Evolutionary conservation across 75 land plant genomes (phyloP), one percentile per base, ranked within the genome.

Genomic region (Cunninghamia lanceolata): DNA sequence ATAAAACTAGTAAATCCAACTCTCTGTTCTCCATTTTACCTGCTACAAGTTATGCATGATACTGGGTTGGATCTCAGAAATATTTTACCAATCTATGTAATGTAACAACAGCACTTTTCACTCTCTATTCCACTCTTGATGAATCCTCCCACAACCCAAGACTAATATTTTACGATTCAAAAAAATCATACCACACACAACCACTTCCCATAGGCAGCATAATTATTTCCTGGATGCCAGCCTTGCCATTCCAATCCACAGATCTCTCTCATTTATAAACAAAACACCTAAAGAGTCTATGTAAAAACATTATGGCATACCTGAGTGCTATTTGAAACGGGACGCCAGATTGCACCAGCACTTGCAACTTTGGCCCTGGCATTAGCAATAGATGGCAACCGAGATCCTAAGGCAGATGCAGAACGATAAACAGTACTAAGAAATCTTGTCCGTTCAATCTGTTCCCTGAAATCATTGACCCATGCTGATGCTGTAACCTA

Each of bases 401-500:
- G 94, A 85, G 95, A 94, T 8, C 96, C 88, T 47, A 98, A 74
- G 42, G 98, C 95, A 84, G 98, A 86, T 11, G 99, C 95, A 75
- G 99, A 98, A 32, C 96, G 99, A 84, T 90, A 95, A 35, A 96
- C 91, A 54, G 96, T 91, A 83, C 94, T 95, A 15, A 98, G 82
- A 35, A 96, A 88, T 66, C 95, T 87, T 85, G 95, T 95, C 0
- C 89, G 88, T 86, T 98, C 95, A 80, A 98, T 94, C 87, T 98
- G 99, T 87, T 96, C 97, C 56, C 94, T 87, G 87, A 98, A 89
- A 88, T 98, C 99, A 89, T 92, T 95, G 74, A 95, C 84, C 99
- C 99, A 96, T 79, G 99, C 95, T 79, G 99, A 98, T 84, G 99
- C 97, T 39, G 94, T 93, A 74, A 98, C 99, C 99, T 96, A 86